phyloP scores from a whole-genome alignment of 208 protist species.

The Trypanosoma lewisi region DNA sequence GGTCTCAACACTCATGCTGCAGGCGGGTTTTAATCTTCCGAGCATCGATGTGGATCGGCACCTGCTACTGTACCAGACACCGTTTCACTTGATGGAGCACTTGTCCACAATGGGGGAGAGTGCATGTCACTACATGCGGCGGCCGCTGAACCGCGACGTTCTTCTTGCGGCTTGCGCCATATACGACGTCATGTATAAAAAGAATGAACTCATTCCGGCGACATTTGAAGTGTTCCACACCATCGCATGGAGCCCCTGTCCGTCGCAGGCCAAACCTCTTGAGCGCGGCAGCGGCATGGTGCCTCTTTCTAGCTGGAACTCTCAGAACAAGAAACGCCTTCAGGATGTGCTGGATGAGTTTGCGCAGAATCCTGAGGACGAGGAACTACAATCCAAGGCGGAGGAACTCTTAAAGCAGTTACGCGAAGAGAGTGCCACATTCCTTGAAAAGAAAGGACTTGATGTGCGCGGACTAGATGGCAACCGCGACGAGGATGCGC shows the following conservation, averaged over 20 bases:
- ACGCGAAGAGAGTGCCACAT: conserved; percentile 64
- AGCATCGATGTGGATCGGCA: conserved; percentile 91
- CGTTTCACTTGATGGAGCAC: conserved; percentile 91
- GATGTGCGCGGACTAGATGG: conserved; percentile 55
- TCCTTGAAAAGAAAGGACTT: conserved; percentile 61
- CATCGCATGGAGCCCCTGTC: conserved; percentile 88
- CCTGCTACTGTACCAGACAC: conserved; percentile 82
- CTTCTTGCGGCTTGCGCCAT: conserved; percentile 66
- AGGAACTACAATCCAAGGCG: conserved; percentile 53
- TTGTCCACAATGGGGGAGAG: conserved; percentile 86
- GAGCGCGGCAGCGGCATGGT: conserved; percentile 78
- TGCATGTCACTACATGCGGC: conserved; percentile 69
- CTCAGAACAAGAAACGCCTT: conserved; percentile 64
- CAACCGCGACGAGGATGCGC: conserved; percentile 51
- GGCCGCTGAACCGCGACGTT: conserved; percentile 68
- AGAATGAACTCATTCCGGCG: conserved; percentile 80
- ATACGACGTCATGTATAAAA: conserved; percentile 87
- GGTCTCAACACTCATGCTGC: conserved; percentile 81
- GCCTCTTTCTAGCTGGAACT: conserved; percentile 68
- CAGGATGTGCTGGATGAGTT: conserved; percentile 79
- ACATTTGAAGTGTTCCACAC: conserved; percentile 92
- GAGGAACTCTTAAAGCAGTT: conserved; percentile 74
- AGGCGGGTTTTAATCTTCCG: conserved; percentile 85
- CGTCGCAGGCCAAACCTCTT: conserved; percentile 80
- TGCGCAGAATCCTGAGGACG: conserved; percentile 80